Conservation (phyloP, 1,284 basidiomycete species). For the Mrakiaceae sp. region DNA sequence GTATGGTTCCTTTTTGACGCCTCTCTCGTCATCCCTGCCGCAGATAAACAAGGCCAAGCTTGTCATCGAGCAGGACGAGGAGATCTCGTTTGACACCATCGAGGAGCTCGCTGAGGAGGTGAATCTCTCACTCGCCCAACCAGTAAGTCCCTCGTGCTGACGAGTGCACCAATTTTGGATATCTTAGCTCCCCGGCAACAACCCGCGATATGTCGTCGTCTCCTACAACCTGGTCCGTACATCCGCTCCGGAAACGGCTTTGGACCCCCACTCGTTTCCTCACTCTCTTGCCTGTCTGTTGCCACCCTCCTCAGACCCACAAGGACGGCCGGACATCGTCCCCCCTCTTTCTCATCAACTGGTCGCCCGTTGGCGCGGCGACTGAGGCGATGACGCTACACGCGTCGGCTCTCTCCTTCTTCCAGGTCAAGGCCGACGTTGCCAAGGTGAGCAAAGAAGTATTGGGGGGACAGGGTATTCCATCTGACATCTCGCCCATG, state of each 20-base stretch:
- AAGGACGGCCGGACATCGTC: slow-evolving; percentile 73
- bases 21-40: no score
- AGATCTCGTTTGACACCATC: slow-evolving; percentile 50
- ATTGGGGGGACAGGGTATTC: no score
- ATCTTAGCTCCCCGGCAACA: slow-evolving; percentile 60
- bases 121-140: no score
- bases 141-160: no score
- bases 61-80: slow-evolving; percentile 65
- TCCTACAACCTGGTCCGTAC: slow-evolving; percentile 57
- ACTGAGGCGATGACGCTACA: slow-evolving; percentile 67
- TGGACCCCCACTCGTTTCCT: neutral
- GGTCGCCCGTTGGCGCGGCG: slow-evolving; percentile 65
- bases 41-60: slow-evolving; percentile 70
- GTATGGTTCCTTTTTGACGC: no score
- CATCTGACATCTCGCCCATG: no score
- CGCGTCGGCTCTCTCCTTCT: slow-evolving; percentile 66
- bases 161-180: no score
- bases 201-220: slow-evolving; percentile 73
- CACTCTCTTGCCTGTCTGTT: slow-evolving; percentile 2
- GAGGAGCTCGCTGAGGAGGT: slow-evolving; percentile 73
- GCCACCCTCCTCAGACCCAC: slow-evolving; percentile 41
- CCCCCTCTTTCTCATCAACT: slow-evolving; percentile 73
- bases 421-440: slow-evolving; percentile 49
- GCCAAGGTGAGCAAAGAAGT: slow-evolving; percentile 26
- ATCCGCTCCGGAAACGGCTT: no score